phyloP scores from a whole-genome alignment of 192 early-diverging fungal genomes.

The Coemansia sp. region DNA sequence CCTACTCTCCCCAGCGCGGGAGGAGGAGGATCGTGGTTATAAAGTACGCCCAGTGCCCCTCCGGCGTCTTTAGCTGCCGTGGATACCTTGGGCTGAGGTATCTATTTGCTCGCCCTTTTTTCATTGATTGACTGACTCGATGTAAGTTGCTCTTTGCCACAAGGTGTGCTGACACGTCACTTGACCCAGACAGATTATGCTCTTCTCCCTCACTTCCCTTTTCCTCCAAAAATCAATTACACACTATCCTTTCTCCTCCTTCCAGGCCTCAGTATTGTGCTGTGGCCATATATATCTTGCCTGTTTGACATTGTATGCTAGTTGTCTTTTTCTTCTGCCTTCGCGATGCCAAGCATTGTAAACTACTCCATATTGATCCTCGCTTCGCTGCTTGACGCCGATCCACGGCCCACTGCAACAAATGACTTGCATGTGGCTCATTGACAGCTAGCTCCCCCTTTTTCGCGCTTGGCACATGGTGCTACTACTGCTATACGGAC shows the following conservation, averaged over 20 bases:
- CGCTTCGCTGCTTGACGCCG: neutral
- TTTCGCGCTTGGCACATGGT: neutral
- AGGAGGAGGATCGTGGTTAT: neutral
- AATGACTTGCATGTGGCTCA: neutral
- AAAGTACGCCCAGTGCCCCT: neutral
- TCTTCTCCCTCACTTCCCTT: neutral
- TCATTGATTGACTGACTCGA: neutral
- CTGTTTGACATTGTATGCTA: neutral
- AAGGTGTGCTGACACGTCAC: neutral
- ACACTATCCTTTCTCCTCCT: neutral
- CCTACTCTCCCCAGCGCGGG: neutral
- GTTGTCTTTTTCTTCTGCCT: neutral
- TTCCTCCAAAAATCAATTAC: neutral
- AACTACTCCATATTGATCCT: neutral
- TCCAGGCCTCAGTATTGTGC: neutral
- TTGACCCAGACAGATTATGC: neutral
- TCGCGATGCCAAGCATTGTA: neutral
- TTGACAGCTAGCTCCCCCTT: neutral
- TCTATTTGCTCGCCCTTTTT: neutral
- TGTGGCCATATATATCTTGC: neutral
- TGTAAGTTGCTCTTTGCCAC: neutral
- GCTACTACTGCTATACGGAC: neutral
- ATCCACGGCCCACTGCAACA: neutral
- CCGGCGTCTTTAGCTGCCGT: neutral
- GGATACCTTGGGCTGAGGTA: neutral